A percentile compares a stretch with the other conserved stretches of the same genome.
phyloP scores from a whole-genome alignment of 2,329 filamentous ascomycete genomes.

The Emergomyces pasteurianus region DNA sequence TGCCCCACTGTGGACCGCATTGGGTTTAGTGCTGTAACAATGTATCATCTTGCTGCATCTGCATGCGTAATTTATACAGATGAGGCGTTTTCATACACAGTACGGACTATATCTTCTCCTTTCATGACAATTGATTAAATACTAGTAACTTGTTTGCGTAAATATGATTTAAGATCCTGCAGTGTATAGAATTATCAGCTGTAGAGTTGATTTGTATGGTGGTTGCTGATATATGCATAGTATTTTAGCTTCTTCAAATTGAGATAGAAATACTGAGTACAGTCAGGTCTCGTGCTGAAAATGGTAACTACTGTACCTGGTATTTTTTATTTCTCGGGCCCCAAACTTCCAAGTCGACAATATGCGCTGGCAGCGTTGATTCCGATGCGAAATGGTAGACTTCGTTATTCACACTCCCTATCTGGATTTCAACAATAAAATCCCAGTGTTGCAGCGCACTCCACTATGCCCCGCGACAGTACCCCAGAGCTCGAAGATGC shows the following conservation, averaged over 20 bases:
- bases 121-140: background rate
- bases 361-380: background rate
- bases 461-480: slow-evolving; percentile 14
- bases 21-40: background rate
- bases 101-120: background rate
- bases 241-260: background rate
- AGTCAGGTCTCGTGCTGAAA: background rate
- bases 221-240: background rate
- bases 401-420: background rate
- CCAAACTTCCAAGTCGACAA: background rate
- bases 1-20: background rate
- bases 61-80: background rate
- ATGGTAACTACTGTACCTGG: too few relatives aligned
- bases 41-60: too few relatives aligned
- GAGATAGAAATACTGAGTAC: background rate
- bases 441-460: background rate
- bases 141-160: too few relatives aligned
- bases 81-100: background rate
- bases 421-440: background rate
- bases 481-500: slow-evolving; percentile 12
- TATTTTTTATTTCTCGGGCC: background rate
- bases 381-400: background rate
- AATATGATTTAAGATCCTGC: background rate
- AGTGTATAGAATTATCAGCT: background rate
- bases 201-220: background rate